Evolutionary conservation across 2,329 filamentous ascomycete species (phyloP), one percentile per base, ranked within the genome.

Genomic region (Fusarium sp.): DNA sequence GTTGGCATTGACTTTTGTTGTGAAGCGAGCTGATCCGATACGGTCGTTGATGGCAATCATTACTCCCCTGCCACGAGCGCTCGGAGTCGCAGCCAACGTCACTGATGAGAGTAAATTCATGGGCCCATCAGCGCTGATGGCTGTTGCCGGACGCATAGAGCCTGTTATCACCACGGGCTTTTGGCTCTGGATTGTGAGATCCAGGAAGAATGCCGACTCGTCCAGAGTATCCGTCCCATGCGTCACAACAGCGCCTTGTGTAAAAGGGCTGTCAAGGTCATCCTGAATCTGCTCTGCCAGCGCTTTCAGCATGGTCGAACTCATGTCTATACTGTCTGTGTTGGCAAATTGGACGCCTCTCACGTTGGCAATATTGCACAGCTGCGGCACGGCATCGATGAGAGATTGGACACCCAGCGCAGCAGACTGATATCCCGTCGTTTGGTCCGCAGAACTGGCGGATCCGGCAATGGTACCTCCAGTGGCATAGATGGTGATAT

Each of bases 151-250:
- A 11, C 88, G 81, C 88, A 90, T 90, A 19, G 88, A 83, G 7
- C 87, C 88, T 3, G 88, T 87, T 24, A 87, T 72, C 6, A 90
- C 82, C 7, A 90, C 81, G 1, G 88, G 87, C 75, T 90, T 89
- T 30, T 80, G 80, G 43, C 83, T 86, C 67, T 83, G 83, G 33
- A 89, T 74, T 0, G 86, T 87, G 5, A 86, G 76, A 65, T 89
- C 85, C 10, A 90, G 78, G 78, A 89, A 89, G 78, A 90, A 89
- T 10, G 87, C 85, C 1, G 85, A 84, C 75, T 90, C 88, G 70
- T 90, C 88, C 2, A 90, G 79, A 0, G 86, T 89, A 70, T 91
- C 89, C 10, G 89, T 90, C 47, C 89, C 88, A 70, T 90, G 88
- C 1, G 88, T 90, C 53, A 91, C 78, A 7, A 90, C 85, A 8